Evolutionary conservation across 441 rosid species (phyloP).

Genomic region (Corymbia calophylla): DNA sequence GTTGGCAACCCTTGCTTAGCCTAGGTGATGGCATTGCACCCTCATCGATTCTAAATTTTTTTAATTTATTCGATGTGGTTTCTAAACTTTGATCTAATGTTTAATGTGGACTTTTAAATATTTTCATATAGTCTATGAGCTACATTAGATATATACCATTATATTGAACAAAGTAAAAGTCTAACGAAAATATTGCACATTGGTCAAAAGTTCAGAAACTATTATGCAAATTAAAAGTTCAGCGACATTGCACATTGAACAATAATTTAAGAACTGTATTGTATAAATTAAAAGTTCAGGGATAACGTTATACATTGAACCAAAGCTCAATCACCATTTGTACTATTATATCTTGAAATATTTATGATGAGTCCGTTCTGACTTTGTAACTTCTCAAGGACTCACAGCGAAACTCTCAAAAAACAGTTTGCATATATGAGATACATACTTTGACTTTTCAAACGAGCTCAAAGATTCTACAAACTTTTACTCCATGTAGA

Average conservation of each 20-base stretch:
- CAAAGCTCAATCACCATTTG: accelerated
- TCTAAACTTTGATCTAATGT: accelerated
- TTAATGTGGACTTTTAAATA: too few species aligned
- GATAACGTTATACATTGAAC: accelerated
- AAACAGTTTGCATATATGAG: background rate
- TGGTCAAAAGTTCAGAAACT: accelerated
- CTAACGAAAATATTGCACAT: background rate
- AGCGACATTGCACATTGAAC: accelerated
- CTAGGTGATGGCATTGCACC: accelerated
- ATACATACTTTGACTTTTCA: background rate
- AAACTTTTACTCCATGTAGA: background rate
- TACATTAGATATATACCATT: too few species aligned
- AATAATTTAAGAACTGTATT: accelerated
- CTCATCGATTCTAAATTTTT: background rate
- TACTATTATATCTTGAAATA: background rate
- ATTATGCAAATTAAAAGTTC: accelerated
- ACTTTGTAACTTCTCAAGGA: background rate
- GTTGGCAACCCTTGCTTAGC: accelerated
- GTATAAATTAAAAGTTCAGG: accelerated
- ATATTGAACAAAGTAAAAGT: too few species aligned
- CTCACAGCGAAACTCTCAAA: background rate
- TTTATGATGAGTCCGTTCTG: background rate
- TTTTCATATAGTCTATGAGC: too few species aligned
- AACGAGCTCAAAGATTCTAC: background rate
- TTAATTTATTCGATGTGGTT: accelerated